Percentiles rank a stretch among this genome's conserved stretches.
phyloP scores from a whole-genome alignment of 2,329 filamentous ascomycete species.

The Trichoderma guizhouense region DNA sequence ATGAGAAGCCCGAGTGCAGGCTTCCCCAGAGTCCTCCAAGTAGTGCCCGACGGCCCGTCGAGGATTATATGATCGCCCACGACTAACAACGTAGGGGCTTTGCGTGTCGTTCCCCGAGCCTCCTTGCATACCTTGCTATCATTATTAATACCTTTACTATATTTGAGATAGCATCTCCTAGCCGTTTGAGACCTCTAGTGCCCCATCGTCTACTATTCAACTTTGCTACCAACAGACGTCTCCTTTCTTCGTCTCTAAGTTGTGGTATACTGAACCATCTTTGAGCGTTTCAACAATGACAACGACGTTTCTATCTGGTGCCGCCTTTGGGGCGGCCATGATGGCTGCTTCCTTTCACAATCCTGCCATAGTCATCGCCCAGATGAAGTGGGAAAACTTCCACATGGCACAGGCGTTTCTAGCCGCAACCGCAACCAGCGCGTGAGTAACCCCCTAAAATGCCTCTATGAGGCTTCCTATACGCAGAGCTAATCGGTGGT shows the following conservation, averaged over 20 bases:
- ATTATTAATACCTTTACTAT: background rate
- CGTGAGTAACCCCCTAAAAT: slow-evolving; percentile 42
- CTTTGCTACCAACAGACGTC: background rate
- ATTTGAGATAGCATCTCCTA: background rate
- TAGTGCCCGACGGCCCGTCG: slow-evolving; percentile 5
- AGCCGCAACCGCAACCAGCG: slow-evolving; percentile 58
- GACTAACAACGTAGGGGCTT: background rate
- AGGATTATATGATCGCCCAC: background rate
- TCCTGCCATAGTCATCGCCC: slow-evolving; percentile 57
- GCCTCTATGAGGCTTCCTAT: background rate
- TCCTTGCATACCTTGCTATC: background rate
- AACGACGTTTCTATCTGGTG: slow-evolving; percentile 46
- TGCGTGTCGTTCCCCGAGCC: background rate
- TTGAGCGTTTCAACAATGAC: slow-evolving; percentile 23
- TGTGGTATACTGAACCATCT: background rate
- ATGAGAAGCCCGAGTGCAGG: background rate
- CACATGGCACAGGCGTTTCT: slow-evolving; percentile 66
- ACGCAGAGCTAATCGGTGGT: background rate
- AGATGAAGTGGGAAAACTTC: slow-evolving; percentile 59
- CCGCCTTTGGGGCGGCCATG: slow-evolving; percentile 60
- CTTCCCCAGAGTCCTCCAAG: background rate
- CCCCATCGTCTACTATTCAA: background rate
- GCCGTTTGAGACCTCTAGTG: background rate
- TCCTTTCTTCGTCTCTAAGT: background rate
- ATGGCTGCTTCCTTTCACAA: slow-evolving; percentile 58